Evolutionary conservation across 1,284 basidiomycete genomes (phyloP).

Genomic region (Wallemia ichthyophaga): DNA sequence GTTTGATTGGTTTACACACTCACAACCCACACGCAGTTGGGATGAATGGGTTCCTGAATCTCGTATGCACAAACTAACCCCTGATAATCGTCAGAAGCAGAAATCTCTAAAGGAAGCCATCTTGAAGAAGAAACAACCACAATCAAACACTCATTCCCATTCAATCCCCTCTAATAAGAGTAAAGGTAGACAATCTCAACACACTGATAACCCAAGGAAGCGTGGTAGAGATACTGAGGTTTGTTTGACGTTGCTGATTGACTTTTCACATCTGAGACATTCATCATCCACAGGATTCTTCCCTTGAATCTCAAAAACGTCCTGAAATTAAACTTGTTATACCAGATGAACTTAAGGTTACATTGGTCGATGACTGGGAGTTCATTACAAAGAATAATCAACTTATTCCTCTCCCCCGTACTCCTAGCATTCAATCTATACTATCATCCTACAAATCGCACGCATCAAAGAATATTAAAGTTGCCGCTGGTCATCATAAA

Average conservation of each 20-base stretch:
- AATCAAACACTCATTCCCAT: background rate
- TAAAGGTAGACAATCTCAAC: slow-evolving; percentile 10
- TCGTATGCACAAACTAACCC: slow-evolving; percentile 62
- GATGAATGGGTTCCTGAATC: slow-evolving; percentile 82
- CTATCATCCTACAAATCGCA: background rate
- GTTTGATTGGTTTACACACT: background rate
- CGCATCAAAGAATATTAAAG: background rate
- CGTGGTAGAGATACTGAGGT: slow-evolving; percentile 1
- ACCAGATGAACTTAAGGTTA: slow-evolving; percentile 60
- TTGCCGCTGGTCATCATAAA: background rate
- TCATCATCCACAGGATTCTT: background rate
- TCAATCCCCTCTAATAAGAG: background rate
- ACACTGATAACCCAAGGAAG: background rate
- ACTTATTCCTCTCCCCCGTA: slow-evolving; percentile 57
- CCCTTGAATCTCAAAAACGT: slow-evolving; percentile 20
- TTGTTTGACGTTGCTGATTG: no score
- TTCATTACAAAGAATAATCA: slow-evolving; percentile 78
- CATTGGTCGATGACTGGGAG: slow-evolving; percentile 95
- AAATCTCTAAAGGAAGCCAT: slow-evolving; percentile 16
- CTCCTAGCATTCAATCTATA: slow-evolving; percentile 21
- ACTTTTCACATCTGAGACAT: no score
- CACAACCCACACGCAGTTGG: slow-evolving; percentile 29
- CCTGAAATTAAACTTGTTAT: slow-evolving; percentile 74
- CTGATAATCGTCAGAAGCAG: slow-evolving; percentile 53
- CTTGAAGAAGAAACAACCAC: background rate